These are phyloP conservation scores for Croton laevigatus DNA, from an alignment of 441 rosid species.

Conservation along the genomic window DNA sequence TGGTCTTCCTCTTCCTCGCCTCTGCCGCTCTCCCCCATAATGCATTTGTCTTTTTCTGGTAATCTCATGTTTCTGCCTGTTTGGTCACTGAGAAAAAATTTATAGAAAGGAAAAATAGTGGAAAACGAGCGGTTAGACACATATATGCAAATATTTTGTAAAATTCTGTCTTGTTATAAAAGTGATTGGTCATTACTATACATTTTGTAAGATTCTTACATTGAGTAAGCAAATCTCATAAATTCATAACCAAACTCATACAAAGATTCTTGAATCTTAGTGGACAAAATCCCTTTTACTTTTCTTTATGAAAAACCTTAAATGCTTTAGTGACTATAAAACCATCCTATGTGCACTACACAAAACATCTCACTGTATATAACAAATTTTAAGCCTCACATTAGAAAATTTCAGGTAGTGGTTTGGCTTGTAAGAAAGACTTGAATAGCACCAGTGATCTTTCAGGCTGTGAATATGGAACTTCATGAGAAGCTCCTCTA, in stretches of 20 bases:
- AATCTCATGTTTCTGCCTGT: no score
- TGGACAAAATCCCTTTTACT: neutral
- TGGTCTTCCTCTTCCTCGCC: no score
- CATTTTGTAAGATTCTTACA: no score
- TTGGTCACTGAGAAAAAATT: no score
- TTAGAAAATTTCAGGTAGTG: conserved; percentile 42
- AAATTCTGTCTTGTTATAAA: no score
- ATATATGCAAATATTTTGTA: no score
- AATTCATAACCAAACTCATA: conserved; percentile 9
- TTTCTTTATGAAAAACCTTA: neutral
- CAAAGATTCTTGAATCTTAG: neutral
- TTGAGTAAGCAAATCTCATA: conserved; percentile 3
- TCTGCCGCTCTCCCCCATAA: no score
- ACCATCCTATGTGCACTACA: neutral
- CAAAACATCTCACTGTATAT: neutral
- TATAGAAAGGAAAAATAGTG: no score
- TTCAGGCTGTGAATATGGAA: conserved; percentile 94
- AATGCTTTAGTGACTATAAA: neutral
- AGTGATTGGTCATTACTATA: no score
- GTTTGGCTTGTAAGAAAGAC: conserved; percentile 56
- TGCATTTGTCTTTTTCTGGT: no score
- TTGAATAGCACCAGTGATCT: conserved; percentile 81
- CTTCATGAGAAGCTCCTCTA: conserved; percentile 96
- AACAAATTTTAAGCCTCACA: neutral
- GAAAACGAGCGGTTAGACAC: no score